Percentiles rank a stretch among this genome's conserved stretches.
Conservation (phyloP, 345 rosid genomes). For the Corymbia maculata region DNA sequence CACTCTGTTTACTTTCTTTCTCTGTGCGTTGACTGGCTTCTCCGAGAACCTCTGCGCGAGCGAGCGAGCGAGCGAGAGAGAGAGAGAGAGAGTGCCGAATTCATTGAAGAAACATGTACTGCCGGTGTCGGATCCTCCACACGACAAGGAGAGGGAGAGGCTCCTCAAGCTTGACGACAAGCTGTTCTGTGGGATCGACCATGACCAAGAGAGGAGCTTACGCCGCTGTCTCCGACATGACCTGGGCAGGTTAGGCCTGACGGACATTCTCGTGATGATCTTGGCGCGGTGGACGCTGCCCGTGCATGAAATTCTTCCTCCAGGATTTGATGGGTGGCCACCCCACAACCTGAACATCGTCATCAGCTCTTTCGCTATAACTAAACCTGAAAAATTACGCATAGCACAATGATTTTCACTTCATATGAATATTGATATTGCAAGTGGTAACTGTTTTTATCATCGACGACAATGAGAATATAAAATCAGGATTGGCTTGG, state of each 20-base stretch:
- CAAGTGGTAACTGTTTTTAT: background rate
- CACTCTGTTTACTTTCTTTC: background rate
- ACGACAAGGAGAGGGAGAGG: conserved; percentile 38
- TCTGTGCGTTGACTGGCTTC: background rate
- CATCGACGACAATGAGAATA: background rate
- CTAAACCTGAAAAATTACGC: background rate
- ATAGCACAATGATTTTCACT: background rate
- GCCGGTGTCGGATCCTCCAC: conserved; percentile 47
- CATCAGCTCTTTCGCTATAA: conserved; percentile 8
- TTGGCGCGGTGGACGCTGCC: background rate
- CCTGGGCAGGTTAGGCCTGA: conserved; percentile 63
- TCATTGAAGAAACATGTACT: conserved; percentile 42
- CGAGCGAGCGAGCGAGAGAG: background rate
- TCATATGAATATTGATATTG: background rate
- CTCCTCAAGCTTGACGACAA: conserved; percentile 51
- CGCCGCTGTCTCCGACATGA: conserved; percentile 90
- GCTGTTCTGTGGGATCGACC: conserved; percentile 76
- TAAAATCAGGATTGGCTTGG: background rate
- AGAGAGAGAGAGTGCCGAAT: conserved; percentile 6
- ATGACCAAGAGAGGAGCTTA: conserved; percentile 83
- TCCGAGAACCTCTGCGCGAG: background rate
- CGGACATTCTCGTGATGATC: background rate
- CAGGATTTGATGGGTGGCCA: conserved; percentile 76
- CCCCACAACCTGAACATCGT: conserved; percentile 26
- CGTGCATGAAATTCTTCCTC: conserved; percentile 34